Conservation (phyloP, 2,329 filamentous ascomycete species). For the Apiospora sp. region DNA sequence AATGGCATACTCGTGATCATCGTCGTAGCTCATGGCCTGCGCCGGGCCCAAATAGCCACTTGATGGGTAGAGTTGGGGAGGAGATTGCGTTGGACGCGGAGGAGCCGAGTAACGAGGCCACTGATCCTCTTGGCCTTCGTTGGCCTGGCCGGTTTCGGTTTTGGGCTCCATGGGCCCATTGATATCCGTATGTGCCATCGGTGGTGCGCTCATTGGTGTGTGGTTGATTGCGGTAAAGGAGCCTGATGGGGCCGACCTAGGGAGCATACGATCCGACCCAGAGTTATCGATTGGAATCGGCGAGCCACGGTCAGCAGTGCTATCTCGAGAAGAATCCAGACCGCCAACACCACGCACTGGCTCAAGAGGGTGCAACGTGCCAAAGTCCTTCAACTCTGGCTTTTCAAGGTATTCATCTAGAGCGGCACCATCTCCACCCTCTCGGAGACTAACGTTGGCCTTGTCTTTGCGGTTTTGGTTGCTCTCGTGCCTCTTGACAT, state of each 20-base stretch:
- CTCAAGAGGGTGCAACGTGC: conserved; percentile 47
- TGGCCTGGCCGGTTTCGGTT: conserved; percentile 9
- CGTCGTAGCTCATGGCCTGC: conserved; percentile 20
- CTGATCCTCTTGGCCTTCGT: conserved; percentile 19
- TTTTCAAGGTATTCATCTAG: conserved; percentile 61
- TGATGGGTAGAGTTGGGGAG: conserved; percentile 22
- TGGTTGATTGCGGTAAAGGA: conserved; percentile 52
- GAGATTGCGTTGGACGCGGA: background rate
- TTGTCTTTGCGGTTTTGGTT: conserved; percentile 37
- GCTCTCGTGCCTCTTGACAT: conserved; percentile 49
- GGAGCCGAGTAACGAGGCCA: conserved; percentile 24
- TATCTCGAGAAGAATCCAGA: conserved; percentile 40
- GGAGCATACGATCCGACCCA: conserved; percentile 35
- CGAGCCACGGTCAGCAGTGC: conserved; percentile 42
- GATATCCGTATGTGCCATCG: conserved; percentile 3
- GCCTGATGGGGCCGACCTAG: conserved; percentile 41
- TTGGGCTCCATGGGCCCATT: conserved; percentile 22
- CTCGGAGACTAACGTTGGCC: conserved; percentile 47
- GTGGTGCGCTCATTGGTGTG: conserved; percentile 26
- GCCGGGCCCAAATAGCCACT: conserved; percentile 21
- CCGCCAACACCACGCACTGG: conserved; percentile 37
- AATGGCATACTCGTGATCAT: conserved; percentile 1
- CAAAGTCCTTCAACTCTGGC: conserved; percentile 52
- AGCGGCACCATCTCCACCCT: conserved; percentile 56
- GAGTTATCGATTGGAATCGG: conserved; percentile 38